phyloP scores from a whole-genome alignment of 169 alveolate genomes.

The Eimeria praecox region DNA sequence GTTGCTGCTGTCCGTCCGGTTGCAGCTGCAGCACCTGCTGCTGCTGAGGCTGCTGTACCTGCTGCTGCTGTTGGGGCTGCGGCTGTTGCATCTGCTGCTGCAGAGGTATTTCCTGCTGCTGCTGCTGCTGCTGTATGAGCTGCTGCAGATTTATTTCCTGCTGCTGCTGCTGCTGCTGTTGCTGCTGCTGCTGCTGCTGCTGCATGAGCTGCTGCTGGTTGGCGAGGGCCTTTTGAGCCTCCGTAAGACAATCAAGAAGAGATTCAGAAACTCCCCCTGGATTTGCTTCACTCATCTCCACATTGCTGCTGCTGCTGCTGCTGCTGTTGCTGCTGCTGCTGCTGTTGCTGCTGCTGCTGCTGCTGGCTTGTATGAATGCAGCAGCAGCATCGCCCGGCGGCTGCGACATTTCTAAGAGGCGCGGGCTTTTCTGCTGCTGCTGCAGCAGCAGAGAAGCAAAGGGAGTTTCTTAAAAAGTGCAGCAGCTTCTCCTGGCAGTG shows the following conservation, averaged over 20 bases:
- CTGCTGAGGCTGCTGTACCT: no score
- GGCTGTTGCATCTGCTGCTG: background rate
- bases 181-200: conserved; percentile 41
- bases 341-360: conserved; percentile 21
- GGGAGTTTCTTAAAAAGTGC: background rate
- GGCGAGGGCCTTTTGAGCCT: background rate
- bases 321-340: conserved; percentile 25
- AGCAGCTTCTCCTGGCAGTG: background rate
- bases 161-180: conserved; percentile 33
- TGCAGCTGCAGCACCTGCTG: no score
- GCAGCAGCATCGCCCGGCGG: background rate
- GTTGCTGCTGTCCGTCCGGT: no score
- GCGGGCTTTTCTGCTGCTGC: background rate
- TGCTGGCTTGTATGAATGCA: background rate
- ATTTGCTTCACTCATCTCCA: background rate
- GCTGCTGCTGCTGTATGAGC: no score
- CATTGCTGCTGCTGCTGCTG: conserved; percentile 5
- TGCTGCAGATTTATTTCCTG: background rate
- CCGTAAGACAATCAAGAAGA: conserved; percentile 18
- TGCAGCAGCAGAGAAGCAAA: background rate
- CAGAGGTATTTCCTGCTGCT: no score
- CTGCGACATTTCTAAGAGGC: conserved; percentile 24
- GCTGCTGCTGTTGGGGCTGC: background rate
- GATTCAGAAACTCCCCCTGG: background rate
- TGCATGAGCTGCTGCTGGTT: background rate